These are phyloP conservation scores for Logfia minima DNA, from an alignment of 129 eudicot genomes.

Conservation along the genomic window DNA sequence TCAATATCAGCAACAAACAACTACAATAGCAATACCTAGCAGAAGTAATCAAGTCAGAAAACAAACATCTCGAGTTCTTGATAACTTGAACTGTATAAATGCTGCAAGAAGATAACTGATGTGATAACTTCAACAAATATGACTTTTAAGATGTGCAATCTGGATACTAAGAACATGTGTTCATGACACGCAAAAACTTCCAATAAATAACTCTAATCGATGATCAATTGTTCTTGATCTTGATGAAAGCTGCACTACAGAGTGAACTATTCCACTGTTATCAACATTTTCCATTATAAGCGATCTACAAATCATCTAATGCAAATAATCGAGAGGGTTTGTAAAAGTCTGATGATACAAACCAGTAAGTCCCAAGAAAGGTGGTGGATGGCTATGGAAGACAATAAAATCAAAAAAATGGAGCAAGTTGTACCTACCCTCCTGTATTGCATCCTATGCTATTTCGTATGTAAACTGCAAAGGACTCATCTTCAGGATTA, in stretches of 20 bases:
- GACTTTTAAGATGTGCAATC: background rate
- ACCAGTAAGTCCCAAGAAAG: conserved; percentile 3
- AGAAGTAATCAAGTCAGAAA: background rate
- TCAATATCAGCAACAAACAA: background rate
- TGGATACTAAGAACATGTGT: background rate
- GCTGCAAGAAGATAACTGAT: background rate
- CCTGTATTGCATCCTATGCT: conserved; percentile 21
- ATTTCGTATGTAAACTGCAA: conserved; percentile 20
- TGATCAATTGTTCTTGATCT: background rate
- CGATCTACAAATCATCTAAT: conserved; percentile 12
- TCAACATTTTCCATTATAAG: background rate
- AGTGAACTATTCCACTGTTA: conserved; percentile 2
- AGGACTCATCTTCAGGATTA: conserved; percentile 10
- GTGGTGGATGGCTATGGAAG: conserved; percentile 11
- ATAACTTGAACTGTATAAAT: background rate
- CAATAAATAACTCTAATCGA: background rate
- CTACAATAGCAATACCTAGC: background rate
- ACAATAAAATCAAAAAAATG: background rate
- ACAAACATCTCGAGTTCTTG: background rate
- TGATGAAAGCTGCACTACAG: conserved; percentile 1
- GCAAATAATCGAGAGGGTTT: conserved; percentile 16
- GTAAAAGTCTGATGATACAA: conserved; percentile 21
- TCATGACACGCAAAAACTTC: background rate
- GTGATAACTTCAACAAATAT: background rate
- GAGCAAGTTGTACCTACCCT: conserved; percentile 15